phyloP scores from a whole-genome alignment of 768 basidiomycete species.

The Boletus vermiculosoides region DNA sequence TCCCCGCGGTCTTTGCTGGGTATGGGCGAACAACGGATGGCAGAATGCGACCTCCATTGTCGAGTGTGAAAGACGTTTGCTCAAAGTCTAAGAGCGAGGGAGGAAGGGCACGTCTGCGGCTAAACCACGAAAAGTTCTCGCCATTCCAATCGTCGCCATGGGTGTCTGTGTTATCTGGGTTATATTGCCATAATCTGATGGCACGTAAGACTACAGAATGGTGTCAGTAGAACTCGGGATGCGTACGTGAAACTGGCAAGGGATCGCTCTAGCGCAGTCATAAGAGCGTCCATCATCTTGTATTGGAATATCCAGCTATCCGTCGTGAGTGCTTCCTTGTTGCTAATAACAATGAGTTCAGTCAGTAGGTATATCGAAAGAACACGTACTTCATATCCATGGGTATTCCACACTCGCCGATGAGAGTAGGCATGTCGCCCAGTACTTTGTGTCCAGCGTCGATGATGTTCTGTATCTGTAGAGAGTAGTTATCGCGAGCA shows the following conservation, averaged over 20 bases:
- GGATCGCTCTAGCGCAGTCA: constrained; percentile 74
- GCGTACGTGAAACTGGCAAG: constrained; percentile 86
- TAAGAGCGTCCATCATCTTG: constrained; percentile 93
- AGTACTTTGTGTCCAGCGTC: constrained; percentile 64
- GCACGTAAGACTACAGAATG: neutral
- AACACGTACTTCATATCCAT: constrained; percentile 92
- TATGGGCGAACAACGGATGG: constrained; percentile 85
- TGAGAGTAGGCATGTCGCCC: constrained; percentile 78
- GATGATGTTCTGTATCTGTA: constrained; percentile 81
- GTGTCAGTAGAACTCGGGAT: neutral
- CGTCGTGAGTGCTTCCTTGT: constrained; percentile 65
- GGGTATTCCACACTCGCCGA: constrained; percentile 93
- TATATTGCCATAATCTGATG: constrained; percentile 89
- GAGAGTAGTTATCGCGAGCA: constrained; percentile 74
- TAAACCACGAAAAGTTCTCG: constrained; percentile 98
- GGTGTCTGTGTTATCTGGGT: constrained; percentile 77
- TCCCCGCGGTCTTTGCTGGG: constrained; percentile 85
- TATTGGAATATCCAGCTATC: constrained; percentile 81
- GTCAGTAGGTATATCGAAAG: neutral
- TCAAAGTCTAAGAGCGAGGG: constrained; percentile 52
- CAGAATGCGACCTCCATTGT: constrained; percentile 80
- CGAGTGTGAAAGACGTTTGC: constrained; percentile 67
- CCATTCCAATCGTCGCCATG: constrained; percentile 91
- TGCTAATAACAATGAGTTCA: constrained; percentile 39
- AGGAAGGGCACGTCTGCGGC: constrained; percentile 55